Evolutionary conservation across 495 filamentous ascomycete species (phyloP).

Genomic region (Penicillium bialowiezense): DNA sequence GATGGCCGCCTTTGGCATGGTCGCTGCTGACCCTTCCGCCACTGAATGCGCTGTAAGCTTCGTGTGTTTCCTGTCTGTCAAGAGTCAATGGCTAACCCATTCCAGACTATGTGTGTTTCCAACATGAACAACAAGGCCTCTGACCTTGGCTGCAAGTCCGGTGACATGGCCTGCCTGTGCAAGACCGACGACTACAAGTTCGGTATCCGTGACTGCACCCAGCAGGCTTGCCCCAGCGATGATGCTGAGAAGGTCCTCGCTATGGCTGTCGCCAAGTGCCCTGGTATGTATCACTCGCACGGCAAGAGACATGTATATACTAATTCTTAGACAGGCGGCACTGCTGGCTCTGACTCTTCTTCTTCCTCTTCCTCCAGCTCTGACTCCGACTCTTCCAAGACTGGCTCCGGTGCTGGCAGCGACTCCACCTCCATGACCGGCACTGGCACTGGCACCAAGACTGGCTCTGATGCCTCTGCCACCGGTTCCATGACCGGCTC

Average conservation of each 20-base stretch:
- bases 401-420: conserved; percentile 13
- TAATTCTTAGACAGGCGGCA: conserved; percentile 5
- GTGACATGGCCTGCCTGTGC: conserved; percentile 70
- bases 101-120: conserved; percentile 64
- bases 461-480: conserved; percentile 11
- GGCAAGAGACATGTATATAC: no score
- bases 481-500: conserved; percentile 10
- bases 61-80: neutral
- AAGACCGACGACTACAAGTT: conserved; percentile 62
- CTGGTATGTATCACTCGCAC: conserved; percentile 15
- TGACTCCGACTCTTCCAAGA: conserved; percentile 6
- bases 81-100: conserved; percentile 8
- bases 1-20: conserved; percentile 31
- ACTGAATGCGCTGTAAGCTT: conserved; percentile 39
- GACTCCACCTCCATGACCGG: conserved; percentile 15
- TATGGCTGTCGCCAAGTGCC: conserved; percentile 36
- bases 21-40: conserved; percentile 23
- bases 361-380: conserved; percentile 7
- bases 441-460: conserved; percentile 12
- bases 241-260: conserved; percentile 36
- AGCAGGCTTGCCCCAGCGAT: conserved; percentile 57
- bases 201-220: conserved; percentile 78
- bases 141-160: conserved; percentile 55
- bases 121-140: conserved; percentile 68
- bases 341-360: neutral